Conservation (phyloP, 2,329 filamentous ascomycete genomes). For the Penicillium sclerotiorum region DNA sequence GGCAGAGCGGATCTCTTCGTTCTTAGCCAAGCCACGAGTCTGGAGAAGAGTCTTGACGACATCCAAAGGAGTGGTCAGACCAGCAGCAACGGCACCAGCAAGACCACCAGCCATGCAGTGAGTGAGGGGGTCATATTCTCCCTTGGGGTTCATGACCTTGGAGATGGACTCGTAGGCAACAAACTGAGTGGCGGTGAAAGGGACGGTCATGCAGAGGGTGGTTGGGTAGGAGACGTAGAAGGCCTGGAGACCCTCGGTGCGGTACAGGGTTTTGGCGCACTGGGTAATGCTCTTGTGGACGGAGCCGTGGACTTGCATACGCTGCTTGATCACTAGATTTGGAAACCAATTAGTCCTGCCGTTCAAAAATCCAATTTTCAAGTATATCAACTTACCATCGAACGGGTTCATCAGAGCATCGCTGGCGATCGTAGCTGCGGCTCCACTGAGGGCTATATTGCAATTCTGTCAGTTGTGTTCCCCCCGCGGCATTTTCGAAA, state of each 20-base stretch:
- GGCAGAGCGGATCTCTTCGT: slow-evolving; percentile 81
- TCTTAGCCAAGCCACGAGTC: slow-evolving; percentile 80
- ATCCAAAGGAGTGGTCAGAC: slow-evolving; percentile 92
- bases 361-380: no score
- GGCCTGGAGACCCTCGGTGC: slow-evolving; percentile 80
- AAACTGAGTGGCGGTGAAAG: slow-evolving; percentile 95
- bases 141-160: slow-evolving; percentile 82
- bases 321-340: slow-evolving; percentile 88
- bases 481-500: neutral
- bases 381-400: slow-evolving; percentile 81
- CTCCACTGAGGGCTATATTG: slow-evolving; percentile 78
- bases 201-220: slow-evolving; percentile 96
- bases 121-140: slow-evolving; percentile 83
- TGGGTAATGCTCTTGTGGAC: slow-evolving; percentile 82
- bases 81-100: slow-evolving; percentile 90
- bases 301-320: slow-evolving; percentile 98
- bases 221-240: slow-evolving; percentile 99
- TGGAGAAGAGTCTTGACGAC: slow-evolving; percentile 98
- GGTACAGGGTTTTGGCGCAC: slow-evolving; percentile 86
- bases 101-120: slow-evolving; percentile 92
- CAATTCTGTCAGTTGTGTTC: slow-evolving; percentile 8
- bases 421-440: slow-evolving; percentile 92
- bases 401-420: slow-evolving; percentile 99
- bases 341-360: neutral
- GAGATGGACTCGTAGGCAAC: slow-evolving; percentile 97